Evolutionary conservation across 345 rosid species (phyloP), one percentile per base, ranked within the genome.

Genomic region (Euphorbia lathyris): DNA sequence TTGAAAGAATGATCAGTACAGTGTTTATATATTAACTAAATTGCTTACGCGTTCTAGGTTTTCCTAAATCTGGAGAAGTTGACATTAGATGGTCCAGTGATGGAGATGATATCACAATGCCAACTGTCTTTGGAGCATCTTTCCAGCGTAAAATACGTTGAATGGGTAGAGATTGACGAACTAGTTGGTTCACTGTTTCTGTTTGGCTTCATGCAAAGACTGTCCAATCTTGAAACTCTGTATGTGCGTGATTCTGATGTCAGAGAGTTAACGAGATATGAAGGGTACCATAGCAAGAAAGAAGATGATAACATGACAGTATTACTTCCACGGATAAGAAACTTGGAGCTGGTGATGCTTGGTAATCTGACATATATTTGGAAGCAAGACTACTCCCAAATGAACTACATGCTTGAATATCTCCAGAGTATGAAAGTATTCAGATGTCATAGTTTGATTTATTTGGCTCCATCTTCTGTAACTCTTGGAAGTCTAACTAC

Each of bases 171-270:
- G 3, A 26, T 4, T 22, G 10, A 61, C 9, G 20, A 19, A 61
- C 9, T 9, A 6, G 23, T 4, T 36, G 13, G 1, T 23, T 65
- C 71, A 25, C 75, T 67, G 30, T 10, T 66, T 23, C 75, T 67
- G 30, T 10, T 66, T 23, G 13, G 0, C 5, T 3, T 66, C n/a
- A 32, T 74, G 0, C 3, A 51, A 34, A 63, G 19, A 66, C 66
- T 75, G n/a, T 23, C 16, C 4, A 59, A 74, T 40, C 27, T 81
- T 61, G 30, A 75, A 36, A 2, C 3, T 10, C 70, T 78, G 32
- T 0, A 0, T 9, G 34, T 75, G 2, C 0, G 0, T 0, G 0
- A 1, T 34, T 36, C 50, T 56, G 20, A 8, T 22, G 57, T 66
- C 23, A 23, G 69, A 58, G 70, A 47, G 72, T 9, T 75, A 6